These are phyloP conservation scores for Tylopilus felleus DNA, from an alignment of 768 basidiomycete genomes.

Conservation along the genomic window DNA sequence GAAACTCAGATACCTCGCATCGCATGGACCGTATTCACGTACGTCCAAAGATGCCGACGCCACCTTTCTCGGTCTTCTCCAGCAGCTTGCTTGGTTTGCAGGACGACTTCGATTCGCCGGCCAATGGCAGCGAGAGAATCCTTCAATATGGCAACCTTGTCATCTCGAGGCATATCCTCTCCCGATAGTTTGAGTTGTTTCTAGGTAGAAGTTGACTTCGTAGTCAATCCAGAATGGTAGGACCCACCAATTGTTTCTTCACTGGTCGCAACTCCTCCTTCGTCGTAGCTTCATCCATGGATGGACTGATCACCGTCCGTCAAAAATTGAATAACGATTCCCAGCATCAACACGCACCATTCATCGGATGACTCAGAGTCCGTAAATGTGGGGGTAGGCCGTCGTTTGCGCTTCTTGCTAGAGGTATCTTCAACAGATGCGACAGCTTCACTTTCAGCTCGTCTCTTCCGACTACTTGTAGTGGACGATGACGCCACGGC, in stretches of 20 bases:
- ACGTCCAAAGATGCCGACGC: constrained; percentile 97
- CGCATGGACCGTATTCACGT: constrained; percentile 36
- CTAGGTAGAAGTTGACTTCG: constrained; percentile 36
- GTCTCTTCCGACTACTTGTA: constrained; percentile 59
- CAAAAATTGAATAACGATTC: constrained; percentile 1
- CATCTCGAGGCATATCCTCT: constrained; percentile 89
- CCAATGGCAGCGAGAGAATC: constrained; percentile 95
- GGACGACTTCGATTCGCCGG: constrained; percentile 81
- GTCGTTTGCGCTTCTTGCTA: constrained; percentile 76
- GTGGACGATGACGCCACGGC: constrained; percentile 65
- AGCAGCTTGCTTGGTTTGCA: constrained; percentile 67
- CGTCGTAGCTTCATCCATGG: constrained; percentile 90
- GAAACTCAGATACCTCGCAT: constrained; percentile 10
- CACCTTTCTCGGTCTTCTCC: constrained; percentile 86
- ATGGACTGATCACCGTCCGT: constrained; percentile 53
- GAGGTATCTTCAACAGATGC: constrained; percentile 72
- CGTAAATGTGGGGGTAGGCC: constrained; percentile 95
- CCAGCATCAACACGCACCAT: constrained; percentile 55
- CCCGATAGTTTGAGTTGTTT: constrained; percentile 95
- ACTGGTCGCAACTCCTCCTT: constrained; percentile 96
- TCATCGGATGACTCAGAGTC: constrained; percentile 91
- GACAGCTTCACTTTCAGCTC: constrained; percentile 83
- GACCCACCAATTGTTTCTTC: constrained; percentile 86
- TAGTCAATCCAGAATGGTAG: neutral
- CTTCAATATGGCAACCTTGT: constrained; percentile 94